Percentiles rank a stretch among this genome's conserved stretches.
Evolutionary conservation across 2,329 filamentous ascomycete genomes (phyloP).

Genomic region (Talaromyces sp.): DNA sequence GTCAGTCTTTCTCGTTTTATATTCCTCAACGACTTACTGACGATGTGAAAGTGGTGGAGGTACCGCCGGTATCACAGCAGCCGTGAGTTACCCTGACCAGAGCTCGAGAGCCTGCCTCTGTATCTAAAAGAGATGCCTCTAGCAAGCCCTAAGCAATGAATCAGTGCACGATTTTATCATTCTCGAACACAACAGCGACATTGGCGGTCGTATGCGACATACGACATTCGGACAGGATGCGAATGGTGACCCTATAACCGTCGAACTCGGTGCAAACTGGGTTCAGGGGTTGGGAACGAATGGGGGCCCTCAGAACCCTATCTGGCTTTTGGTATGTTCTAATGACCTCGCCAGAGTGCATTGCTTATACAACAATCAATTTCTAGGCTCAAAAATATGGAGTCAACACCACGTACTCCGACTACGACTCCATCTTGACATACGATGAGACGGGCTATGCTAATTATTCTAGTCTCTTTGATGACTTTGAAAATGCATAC

Average conservation of each 20-base stretch:
- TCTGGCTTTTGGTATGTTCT: slow-evolving; percentile 49
- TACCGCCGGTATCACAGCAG: slow-evolving; percentile 61
- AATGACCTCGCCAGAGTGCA: neutral
- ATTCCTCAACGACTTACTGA: neutral
- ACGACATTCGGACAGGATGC: slow-evolving; percentile 52
- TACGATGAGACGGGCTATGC: slow-evolving; percentile 57
- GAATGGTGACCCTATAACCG: slow-evolving; percentile 52
- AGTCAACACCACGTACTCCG: slow-evolving; percentile 54
- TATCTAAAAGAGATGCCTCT: slow-evolving; percentile 11
- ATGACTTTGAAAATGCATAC: slow-evolving; percentile 50
- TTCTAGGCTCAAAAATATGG: slow-evolving; percentile 54
- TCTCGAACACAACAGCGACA: slow-evolving; percentile 58
- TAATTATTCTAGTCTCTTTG: slow-evolving; percentile 51
- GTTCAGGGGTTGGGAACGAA: slow-evolving; percentile 42
- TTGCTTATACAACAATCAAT: slow-evolving; percentile 18
- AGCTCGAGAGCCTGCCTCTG: neutral
- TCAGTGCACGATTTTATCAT: slow-evolving; percentile 63
- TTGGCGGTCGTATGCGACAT: slow-evolving; percentile 61
- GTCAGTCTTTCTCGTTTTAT: slow-evolving; percentile 21
- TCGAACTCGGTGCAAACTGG: slow-evolving; percentile 69
- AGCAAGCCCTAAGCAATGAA: slow-evolving; percentile 59
- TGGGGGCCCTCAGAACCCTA: slow-evolving; percentile 54
- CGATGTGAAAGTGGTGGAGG: slow-evolving; percentile 50
- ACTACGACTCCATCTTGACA: slow-evolving; percentile 57
- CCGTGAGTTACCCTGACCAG: slow-evolving; percentile 36